Conservation (phyloP, 139 green algal species). For the Chlorella sp. region DNA sequence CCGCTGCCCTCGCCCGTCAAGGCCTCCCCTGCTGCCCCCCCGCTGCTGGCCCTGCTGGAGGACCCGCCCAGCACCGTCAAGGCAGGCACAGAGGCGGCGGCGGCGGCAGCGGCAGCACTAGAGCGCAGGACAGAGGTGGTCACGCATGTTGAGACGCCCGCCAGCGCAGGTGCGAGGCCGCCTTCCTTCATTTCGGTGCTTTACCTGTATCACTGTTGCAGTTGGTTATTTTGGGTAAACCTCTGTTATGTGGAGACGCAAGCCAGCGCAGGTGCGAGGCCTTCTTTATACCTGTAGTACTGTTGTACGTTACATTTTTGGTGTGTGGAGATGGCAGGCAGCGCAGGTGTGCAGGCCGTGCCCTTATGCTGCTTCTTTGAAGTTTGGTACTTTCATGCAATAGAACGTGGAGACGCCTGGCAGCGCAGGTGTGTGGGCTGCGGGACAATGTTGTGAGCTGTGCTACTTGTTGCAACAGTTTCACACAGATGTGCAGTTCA, state of each 20-base stretch:
- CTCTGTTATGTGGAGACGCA: conserved; percentile 23
- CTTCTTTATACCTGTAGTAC: too few relatives aligned
- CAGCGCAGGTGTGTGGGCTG: background rate
- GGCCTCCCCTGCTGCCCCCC: conserved; percentile 14
- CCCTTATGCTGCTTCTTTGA: too few relatives aligned
- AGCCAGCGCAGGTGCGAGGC: conserved; percentile 21
- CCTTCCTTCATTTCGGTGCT: too few relatives aligned
- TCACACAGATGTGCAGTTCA: too few relatives aligned
- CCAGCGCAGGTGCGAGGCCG: conserved; percentile 25
- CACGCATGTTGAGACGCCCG: conserved; percentile 16
- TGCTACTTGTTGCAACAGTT: too few relatives aligned
- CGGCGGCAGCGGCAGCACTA: background rate
- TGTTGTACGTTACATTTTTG: too few relatives aligned
- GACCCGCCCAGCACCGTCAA: background rate
- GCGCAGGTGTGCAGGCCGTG: conserved; percentile 8
- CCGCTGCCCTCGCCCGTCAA: conserved; percentile 42
- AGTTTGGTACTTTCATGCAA: too few relatives aligned
- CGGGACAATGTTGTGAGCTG: too few relatives aligned
- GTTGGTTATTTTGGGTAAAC: too few relatives aligned
- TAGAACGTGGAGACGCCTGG: too few relatives aligned
- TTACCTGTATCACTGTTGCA: too few relatives aligned
- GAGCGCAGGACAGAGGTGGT: conserved; percentile 2
- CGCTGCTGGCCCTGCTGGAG: conserved; percentile 39
- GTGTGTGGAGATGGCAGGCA: conserved; percentile 18
- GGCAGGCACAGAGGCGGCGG: background rate